A percentile compares a stretch with the other conserved stretches of the same genome.
Evolutionary conservation across 768 basidiomycete species (phyloP).

Genomic region (Lentinus tigrinus): DNA sequence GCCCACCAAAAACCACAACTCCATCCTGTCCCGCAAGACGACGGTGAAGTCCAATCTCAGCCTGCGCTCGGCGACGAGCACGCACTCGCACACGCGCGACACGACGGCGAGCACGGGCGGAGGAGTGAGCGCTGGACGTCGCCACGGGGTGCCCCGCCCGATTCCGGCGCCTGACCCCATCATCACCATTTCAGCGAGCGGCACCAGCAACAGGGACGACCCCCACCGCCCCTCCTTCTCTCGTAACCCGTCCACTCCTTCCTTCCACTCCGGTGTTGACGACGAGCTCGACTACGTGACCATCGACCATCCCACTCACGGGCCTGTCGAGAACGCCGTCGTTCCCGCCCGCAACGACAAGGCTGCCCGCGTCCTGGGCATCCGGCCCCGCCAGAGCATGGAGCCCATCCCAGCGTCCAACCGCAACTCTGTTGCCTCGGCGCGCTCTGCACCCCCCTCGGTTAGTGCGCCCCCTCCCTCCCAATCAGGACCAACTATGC

Average conservation of each 20-base stretch:
- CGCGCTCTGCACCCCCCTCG: slow-evolving; percentile 49
- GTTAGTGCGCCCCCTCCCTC: slow-evolving; percentile 53
- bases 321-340: slow-evolving; percentile 29
- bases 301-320: slow-evolving; percentile 31
- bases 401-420: slow-evolving; percentile 80
- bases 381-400: slow-evolving; percentile 75
- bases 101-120: slow-evolving; percentile 3
- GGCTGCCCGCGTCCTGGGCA: slow-evolving; percentile 75
- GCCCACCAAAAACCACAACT: slow-evolving; percentile 27
- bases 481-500: slow-evolving; percentile 66
- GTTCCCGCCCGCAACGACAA: slow-evolving; percentile 59
- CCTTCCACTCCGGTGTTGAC: slow-evolving; percentile 23
- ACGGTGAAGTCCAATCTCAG: slow-evolving; percentile 30
- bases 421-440: slow-evolving; percentile 77
- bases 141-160: slow-evolving; percentile 15
- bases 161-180: slow-evolving; percentile 45
- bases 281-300: slow-evolving; percentile 73
- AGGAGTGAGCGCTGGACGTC: not conserved
- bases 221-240: slow-evolving; percentile 16
- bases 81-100: not conserved
- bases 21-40: slow-evolving; percentile 21
- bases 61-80: slow-evolving; percentile 27
- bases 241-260: slow-evolving; percentile 10
- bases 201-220: slow-evolving; percentile 33
- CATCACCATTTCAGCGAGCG: slow-evolving; percentile 47